A percentile compares a stretch with the other conserved stretches of the same genome.
These are phyloP conservation scores for Mycena indigotica DNA, from an alignment of 768 basidiomycete species.

Conservation along the genomic window DNA sequence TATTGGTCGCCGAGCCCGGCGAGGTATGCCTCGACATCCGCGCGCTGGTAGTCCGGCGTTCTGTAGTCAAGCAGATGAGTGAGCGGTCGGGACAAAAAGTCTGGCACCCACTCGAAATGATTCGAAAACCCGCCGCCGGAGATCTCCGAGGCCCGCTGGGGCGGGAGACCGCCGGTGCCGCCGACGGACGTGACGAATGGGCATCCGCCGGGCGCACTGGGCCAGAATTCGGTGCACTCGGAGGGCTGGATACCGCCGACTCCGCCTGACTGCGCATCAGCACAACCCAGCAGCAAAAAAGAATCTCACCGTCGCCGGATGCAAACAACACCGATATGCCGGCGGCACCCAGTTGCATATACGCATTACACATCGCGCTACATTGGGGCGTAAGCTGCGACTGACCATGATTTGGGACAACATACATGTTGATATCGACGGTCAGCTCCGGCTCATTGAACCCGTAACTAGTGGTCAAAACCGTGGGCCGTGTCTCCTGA, in stretches of 20 bases:
- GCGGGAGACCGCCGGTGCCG: conserved; percentile 41
- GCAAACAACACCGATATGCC: conserved; percentile 42
- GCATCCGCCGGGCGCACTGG: conserved; percentile 34
- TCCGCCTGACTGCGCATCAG: too few relatives aligned
- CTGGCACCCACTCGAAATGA: neutral
- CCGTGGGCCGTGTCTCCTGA: conserved; percentile 41
- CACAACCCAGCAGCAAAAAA: too few relatives aligned
- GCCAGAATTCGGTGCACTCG: conserved; percentile 43
- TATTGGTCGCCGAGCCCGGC: conserved; percentile 32
- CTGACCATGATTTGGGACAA: neutral
- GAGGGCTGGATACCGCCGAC: conserved; percentile 2
- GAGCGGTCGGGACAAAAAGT: neutral
- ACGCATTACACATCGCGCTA: conserved; percentile 27
- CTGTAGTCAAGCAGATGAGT: neutral
- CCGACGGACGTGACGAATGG: conserved; percentile 44
- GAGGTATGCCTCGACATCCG: conserved; percentile 33
- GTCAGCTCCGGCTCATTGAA: conserved; percentile 4
- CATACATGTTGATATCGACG: neutral
- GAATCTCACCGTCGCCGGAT: conserved; percentile 33
- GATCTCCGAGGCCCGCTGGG: neutral
- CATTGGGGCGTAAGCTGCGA: conserved; percentile 8
- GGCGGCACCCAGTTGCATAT: conserved; percentile 41
- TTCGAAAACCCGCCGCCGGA: conserved; percentile 12
- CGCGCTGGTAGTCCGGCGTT: conserved; percentile 28
- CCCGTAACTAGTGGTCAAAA: conserved; percentile 41